A percentile compares a stretch with the other conserved stretches of the same genome.
Conservation (phyloP, 257 asterid genomes). For the Ehretia macrophylla region DNA sequence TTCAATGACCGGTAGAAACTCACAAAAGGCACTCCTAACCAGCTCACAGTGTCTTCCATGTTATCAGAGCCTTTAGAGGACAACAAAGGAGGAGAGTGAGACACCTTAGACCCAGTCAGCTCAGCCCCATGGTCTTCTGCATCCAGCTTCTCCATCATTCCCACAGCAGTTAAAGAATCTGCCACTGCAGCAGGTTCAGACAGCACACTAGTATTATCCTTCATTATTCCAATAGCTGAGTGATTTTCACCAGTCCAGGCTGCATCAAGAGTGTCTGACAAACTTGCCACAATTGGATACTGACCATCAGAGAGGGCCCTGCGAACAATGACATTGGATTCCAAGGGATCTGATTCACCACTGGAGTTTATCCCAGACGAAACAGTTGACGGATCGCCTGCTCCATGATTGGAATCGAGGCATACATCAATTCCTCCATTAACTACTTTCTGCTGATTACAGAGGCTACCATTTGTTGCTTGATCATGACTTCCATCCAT, state of each 20-base stretch:
- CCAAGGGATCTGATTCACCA: conserved; percentile 34
- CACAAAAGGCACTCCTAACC: conserved; percentile 71
- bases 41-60: conserved; percentile 50
- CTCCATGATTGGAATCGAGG: conserved; percentile 19
- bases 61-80: conserved; percentile 48
- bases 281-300: conserved; percentile 42
- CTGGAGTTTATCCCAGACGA: conserved; percentile 29
- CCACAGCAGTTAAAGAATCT: conserved; percentile 34
- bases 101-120: conserved; percentile 25
- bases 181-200: conserved; percentile 30
- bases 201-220: conserved; percentile 27
- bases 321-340: conserved; percentile 35
- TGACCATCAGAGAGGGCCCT: conserved; percentile 65
- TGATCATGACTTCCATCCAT: conserved; percentile 31
- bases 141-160: conserved; percentile 40
- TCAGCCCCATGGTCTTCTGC: conserved; percentile 47
- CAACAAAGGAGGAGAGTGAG: conserved; percentile 30
- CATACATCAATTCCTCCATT: conserved; percentile 24
- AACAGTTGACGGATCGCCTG: conserved; percentile 22
- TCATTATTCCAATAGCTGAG: conserved; percentile 25
- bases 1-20: conserved; percentile 63
- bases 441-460: conserved; percentile 25
- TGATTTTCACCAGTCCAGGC: conserved; percentile 85
- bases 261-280: conserved; percentile 83
- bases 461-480: conserved; percentile 14